A percentile compares a stretch with the other conserved stretches of the same genome.
These are phyloP conservation scores for Ganoderma boninense DNA, from an alignment of 1,284 basidiomycete species.

Conservation along the genomic window DNA sequence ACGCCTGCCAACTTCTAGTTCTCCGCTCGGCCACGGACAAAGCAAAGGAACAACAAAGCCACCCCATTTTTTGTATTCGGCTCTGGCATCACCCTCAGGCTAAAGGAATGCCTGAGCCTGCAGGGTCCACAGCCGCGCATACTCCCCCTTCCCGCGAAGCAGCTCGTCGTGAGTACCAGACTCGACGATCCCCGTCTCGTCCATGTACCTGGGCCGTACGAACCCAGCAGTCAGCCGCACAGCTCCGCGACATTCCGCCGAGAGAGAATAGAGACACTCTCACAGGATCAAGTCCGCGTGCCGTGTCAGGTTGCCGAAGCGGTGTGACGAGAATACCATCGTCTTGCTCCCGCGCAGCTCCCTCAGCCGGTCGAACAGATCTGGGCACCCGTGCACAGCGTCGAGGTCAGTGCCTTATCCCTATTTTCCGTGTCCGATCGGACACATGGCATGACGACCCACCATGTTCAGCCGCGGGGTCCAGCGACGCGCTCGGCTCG, in stretches of 20 bases:
- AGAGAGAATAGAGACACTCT: conserved; percentile 9
- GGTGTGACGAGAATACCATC: conserved; percentile 75
- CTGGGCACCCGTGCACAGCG: conserved; percentile 44
- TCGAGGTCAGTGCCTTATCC: background rate
- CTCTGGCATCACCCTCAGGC: background rate
- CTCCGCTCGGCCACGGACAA: background rate
- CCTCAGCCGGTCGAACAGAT: conserved; percentile 63
- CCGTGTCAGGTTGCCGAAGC: conserved; percentile 72
- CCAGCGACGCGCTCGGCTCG: conserved; percentile 79
- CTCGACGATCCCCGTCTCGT: conserved; percentile 61
- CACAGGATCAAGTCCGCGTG: conserved; percentile 72
- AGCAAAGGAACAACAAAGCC: background rate
- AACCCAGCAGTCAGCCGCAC: background rate
- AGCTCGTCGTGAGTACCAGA: conserved; percentile 60
- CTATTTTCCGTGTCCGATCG: no score
- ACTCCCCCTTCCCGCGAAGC: conserved; percentile 55
- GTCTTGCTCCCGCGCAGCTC: conserved; percentile 64
- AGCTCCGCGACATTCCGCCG: background rate
- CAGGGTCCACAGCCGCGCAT: conserved; percentile 60
- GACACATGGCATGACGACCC: no score
- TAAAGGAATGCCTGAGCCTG: conserved; percentile 61
- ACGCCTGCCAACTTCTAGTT: no score
- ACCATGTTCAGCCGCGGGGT: conserved; percentile 80
- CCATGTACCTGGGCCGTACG: conserved; percentile 58
- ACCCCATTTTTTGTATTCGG: background rate